Evolutionary conservation across 352 stramenopile genomes (phyloP).

Genomic region (Globisporangium carolinianum): DNA sequence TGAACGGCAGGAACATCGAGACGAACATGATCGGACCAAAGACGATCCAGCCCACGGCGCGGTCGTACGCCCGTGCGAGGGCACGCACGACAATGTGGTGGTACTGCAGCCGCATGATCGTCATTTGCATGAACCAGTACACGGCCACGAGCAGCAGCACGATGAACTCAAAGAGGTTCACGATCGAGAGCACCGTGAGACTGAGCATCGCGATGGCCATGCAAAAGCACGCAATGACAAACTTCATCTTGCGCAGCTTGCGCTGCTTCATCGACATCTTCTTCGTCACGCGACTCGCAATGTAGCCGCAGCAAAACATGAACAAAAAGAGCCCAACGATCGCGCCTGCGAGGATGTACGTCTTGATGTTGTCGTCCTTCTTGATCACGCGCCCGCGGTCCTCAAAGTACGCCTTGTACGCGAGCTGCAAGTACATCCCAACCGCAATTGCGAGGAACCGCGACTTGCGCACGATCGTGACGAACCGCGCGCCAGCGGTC

Average conservation of each 20-base stretch:
- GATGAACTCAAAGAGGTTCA: slow-evolving; percentile 68
- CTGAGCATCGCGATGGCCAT: slow-evolving; percentile 59
- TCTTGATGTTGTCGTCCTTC: slow-evolving; percentile 40
- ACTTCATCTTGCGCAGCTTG: slow-evolving; percentile 88
- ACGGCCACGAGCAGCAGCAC: slow-evolving; percentile 62
- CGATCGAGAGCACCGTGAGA: slow-evolving; percentile 61
- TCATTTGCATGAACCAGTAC: slow-evolving; percentile 86
- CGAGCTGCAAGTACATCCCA: slow-evolving; percentile 75
- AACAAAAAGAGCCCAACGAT: slow-evolving; percentile 69
- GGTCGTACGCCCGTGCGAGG: slow-evolving; percentile 65
- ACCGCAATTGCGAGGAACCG: slow-evolving; percentile 69
- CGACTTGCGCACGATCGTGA: slow-evolving; percentile 71
- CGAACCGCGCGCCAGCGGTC: slow-evolving; percentile 46
- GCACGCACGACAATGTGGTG: slow-evolving; percentile 81
- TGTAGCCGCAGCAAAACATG: slow-evolving; percentile 79
- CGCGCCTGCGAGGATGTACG: slow-evolving; percentile 51
- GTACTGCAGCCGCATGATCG: slow-evolving; percentile 72
- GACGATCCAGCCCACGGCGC: slow-evolving; percentile 81
- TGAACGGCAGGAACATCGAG: slow-evolving; percentile 87
- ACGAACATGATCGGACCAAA: slow-evolving; percentile 87
- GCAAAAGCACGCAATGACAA: slow-evolving; percentile 64
- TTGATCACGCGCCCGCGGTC: slow-evolving; percentile 47
- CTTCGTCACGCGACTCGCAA: slow-evolving; percentile 81
- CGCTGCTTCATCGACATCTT: slow-evolving; percentile 89
- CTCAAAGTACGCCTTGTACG: slow-evolving; percentile 79